Percentiles rank a stretch among this genome's conserved stretches.
phyloP scores from a whole-genome alignment of 768 basidiomycete species.

The Lyophyllum shimeji region DNA sequence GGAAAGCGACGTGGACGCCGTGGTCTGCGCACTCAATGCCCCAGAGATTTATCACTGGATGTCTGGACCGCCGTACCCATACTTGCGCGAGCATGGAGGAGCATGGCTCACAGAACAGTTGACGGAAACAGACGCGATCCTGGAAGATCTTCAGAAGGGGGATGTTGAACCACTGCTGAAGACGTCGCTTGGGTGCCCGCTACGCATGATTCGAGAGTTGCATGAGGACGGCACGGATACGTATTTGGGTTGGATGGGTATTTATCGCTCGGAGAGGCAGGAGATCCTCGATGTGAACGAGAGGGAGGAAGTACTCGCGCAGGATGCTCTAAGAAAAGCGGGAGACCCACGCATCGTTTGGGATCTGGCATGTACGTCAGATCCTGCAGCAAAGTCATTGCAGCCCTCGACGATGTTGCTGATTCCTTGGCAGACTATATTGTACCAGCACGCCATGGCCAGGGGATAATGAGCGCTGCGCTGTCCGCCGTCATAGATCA shows the following conservation, averaged over 20 bases:
- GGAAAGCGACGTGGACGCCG: conserved; percentile 33
- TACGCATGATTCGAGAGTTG: conserved; percentile 44
- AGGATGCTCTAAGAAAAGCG: not conserved
- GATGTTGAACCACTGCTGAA: not conserved
- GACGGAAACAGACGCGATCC: conserved; percentile 22
- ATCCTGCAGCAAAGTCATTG: not conserved
- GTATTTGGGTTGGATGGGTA: conserved; percentile 31
- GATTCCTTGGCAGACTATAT: conserved; percentile 6
- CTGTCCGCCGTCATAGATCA: conserved; percentile 4
- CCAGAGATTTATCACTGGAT: conserved; percentile 36
- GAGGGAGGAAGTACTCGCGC: conserved; percentile 15
- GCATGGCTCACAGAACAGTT: conserved; percentile 15
- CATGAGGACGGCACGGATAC: conserved; percentile 25
- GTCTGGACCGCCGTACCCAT: conserved; percentile 40
- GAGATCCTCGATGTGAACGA: conserved; percentile 29
- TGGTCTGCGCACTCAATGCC: conserved; percentile 37
- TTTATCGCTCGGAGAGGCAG: conserved; percentile 27
- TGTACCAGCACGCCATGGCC: conserved; percentile 11
- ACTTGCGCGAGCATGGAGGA: conserved; percentile 27
- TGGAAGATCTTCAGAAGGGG: conserved; percentile 19
- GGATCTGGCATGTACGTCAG: conserved; percentile 46
- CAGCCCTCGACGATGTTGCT: not conserved
- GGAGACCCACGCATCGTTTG: conserved; percentile 51
- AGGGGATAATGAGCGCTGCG: conserved; percentile 15
- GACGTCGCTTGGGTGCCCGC: conserved; percentile 31